Conservation (phyloP, 192 early-diverging fungal species). For the Coemansia sp. region DNA sequence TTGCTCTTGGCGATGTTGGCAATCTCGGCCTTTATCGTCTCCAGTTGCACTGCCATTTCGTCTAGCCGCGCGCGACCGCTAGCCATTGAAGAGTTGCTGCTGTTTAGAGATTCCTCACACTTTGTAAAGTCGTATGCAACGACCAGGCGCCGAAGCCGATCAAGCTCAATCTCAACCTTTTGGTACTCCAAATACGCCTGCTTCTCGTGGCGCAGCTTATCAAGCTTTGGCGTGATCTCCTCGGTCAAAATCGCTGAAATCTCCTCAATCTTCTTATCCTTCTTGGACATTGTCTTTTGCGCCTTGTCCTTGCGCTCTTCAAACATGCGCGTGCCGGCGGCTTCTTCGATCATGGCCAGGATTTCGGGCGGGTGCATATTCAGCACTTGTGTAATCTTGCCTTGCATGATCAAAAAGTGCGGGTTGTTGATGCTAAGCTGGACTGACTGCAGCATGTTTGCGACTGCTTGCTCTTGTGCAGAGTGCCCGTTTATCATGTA, state of each 20-base stretch:
- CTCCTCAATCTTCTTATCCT: constrained; percentile 93
- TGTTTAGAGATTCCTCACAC: constrained; percentile 63
- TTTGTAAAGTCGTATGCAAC: constrained; percentile 82
- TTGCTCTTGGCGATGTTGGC: constrained; percentile 63
- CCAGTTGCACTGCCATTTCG: constrained; percentile 38
- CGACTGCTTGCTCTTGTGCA: constrained; percentile 84
- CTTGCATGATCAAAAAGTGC: constrained; percentile 99
- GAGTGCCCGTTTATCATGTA: constrained; percentile 95
- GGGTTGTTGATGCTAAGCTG: constrained; percentile 99
- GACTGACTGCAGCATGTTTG: constrained; percentile 93
- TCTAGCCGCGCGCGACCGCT: constrained; percentile 41
- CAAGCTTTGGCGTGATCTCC: constrained; percentile 92
- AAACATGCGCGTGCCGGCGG: constrained; percentile 98
- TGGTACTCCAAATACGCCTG: constrained; percentile 88
- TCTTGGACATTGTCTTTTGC: constrained; percentile 88
- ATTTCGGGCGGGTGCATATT: constrained; percentile 99
- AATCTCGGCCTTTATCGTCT: constrained; percentile 65
- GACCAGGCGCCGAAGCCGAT: constrained; percentile 74
- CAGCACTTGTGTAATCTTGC: constrained; percentile 97
- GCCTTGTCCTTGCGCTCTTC: constrained; percentile 98
- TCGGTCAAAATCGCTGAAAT: constrained; percentile 78
- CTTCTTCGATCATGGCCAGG: constrained; percentile 98
- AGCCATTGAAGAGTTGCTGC: constrained; percentile 28
- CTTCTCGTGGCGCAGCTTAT: constrained; percentile 85
- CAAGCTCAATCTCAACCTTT: constrained; percentile 88